phyloP scores from a whole-genome alignment of 768 basidiomycete genomes.

The Fomitopsis serialis region DNA sequence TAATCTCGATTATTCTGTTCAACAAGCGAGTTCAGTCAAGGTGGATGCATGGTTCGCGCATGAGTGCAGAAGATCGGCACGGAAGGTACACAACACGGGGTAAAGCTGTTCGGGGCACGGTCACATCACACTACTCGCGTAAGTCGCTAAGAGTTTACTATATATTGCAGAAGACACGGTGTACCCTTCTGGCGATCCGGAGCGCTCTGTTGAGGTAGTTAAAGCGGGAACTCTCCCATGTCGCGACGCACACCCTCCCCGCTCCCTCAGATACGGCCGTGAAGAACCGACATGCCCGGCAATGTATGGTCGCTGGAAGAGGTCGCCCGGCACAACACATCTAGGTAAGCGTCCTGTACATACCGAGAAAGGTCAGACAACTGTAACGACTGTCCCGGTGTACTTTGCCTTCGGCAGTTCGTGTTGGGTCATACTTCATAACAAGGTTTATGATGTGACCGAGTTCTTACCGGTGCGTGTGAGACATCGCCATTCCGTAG shows the following conservation, averaged over 20 bases:
- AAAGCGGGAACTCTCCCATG: neutral
- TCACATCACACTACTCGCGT: too few relatives aligned
- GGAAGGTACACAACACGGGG: too few relatives aligned
- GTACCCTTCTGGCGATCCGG: neutral
- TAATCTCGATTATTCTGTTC: too few relatives aligned
- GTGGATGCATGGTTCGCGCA: neutral
- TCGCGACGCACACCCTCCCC: neutral
- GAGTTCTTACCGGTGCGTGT: conserved; percentile 60
- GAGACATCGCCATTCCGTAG: too few relatives aligned
- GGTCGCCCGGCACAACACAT: conserved; percentile 1
- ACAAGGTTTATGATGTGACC: conserved; percentile 82
- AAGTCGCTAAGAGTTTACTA: too few relatives aligned
- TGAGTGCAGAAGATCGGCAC: neutral
- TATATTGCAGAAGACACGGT: neutral
- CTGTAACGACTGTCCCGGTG: neutral
- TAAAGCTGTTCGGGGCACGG: too few relatives aligned
- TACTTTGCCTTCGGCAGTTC: conserved; percentile 35
- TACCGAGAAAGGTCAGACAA: neutral
- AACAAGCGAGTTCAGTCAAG: neutral
- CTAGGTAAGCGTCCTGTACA: neutral
- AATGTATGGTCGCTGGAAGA: neutral
- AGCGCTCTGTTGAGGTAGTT: neutral
- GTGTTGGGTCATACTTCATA: conserved; percentile 81
- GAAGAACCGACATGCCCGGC: neutral
- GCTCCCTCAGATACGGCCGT: neutral